These are phyloP conservation scores for Rosellinia necatrix DNA, from an alignment of 2,329 filamentous ascomycete genomes.

Conservation along the genomic window DNA sequence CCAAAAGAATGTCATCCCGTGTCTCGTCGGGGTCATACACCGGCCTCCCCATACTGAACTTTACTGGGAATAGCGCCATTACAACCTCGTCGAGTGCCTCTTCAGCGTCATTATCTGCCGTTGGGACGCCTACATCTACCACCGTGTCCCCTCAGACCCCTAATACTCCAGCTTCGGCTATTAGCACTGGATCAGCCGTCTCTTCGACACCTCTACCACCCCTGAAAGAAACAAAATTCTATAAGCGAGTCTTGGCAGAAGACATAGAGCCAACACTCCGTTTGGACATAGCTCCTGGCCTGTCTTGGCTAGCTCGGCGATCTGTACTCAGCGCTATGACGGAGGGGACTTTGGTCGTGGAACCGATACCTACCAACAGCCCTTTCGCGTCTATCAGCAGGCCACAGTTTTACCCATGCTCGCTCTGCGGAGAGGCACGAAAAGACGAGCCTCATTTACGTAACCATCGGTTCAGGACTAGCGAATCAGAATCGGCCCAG, in stretches of 20 bases:
- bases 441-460: slow-evolving; percentile 73
- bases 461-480: slow-evolving; percentile 86
- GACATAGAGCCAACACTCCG: slow-evolving; percentile 94
- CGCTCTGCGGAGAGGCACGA: slow-evolving; percentile 84
- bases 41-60: slow-evolving; percentile 60
- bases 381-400: slow-evolving; percentile 55
- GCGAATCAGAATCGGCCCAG: slow-evolving; percentile 83
- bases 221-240: slow-evolving; percentile 90
- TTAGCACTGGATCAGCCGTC: slow-evolving; percentile 50
- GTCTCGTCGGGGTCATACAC: slow-evolving; percentile 74
- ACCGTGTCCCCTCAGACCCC: slow-evolving; percentile 63
- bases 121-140: slow-evolving; percentile 50
- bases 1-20: slow-evolving; percentile 63
- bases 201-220: slow-evolving; percentile 55
- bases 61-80: slow-evolving; percentile 52
- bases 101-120: slow-evolving; percentile 59
- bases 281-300: slow-evolving; percentile 83
- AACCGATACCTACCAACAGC: slow-evolving; percentile 73
- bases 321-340: slow-evolving; percentile 82
- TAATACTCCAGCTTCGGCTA: slow-evolving; percentile 59
- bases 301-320: slow-evolving; percentile 91
- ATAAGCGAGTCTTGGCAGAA: slow-evolving; percentile 84
- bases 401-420: slow-evolving; percentile 70
- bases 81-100: slow-evolving; percentile 62
- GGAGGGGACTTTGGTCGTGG: slow-evolving; percentile 85